Evolutionary conservation across 345 rosid species (phyloP).

Genomic region (Kandelia obovata): DNA sequence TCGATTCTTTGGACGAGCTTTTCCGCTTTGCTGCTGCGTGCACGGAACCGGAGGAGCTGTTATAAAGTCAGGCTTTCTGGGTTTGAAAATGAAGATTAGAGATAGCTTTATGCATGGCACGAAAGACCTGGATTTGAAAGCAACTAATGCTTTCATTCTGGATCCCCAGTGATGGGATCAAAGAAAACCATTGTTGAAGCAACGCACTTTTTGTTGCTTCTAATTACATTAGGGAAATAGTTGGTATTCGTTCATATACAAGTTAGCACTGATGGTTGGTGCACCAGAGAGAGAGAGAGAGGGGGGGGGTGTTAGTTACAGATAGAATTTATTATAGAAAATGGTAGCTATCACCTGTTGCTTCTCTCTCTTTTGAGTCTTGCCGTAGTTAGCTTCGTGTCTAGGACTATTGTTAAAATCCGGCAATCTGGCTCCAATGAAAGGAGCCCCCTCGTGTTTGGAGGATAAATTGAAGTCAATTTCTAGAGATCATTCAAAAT

Average conservation of each 20-base stretch:
- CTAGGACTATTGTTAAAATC: not conserved
- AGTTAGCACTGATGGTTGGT: constrained; percentile 7
- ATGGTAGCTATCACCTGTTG: not conserved
- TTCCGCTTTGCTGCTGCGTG: constrained; percentile 23
- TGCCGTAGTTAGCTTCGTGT: constrained; percentile 9
- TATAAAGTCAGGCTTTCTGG: constrained; percentile 46
- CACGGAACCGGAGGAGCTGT: constrained; percentile 30
- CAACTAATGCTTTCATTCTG: constrained; percentile 50
- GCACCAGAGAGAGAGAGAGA: constrained; percentile 12
- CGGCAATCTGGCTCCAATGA: not conserved
- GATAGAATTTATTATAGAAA: not conserved
- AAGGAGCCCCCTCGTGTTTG: not conserved
- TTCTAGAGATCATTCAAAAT: no score
- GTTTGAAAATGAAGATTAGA: constrained; percentile 42
- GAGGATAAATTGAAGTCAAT: no score
- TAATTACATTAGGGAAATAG: not conserved
- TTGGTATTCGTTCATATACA: not conserved
- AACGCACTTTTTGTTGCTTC: constrained; percentile 11
- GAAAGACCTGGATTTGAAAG: constrained; percentile 58
- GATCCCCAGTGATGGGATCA: constrained; percentile 24
- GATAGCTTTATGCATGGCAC: constrained; percentile 46
- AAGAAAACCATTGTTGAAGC: constrained; percentile 20
- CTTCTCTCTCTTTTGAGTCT: not conserved
- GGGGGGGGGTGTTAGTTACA: not conserved
- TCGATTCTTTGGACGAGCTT: constrained; percentile 15